These are phyloP conservation scores for Sporisorium graminicola DNA, from an alignment of 1,284 basidiomycete species.

Conservation along the genomic window DNA sequence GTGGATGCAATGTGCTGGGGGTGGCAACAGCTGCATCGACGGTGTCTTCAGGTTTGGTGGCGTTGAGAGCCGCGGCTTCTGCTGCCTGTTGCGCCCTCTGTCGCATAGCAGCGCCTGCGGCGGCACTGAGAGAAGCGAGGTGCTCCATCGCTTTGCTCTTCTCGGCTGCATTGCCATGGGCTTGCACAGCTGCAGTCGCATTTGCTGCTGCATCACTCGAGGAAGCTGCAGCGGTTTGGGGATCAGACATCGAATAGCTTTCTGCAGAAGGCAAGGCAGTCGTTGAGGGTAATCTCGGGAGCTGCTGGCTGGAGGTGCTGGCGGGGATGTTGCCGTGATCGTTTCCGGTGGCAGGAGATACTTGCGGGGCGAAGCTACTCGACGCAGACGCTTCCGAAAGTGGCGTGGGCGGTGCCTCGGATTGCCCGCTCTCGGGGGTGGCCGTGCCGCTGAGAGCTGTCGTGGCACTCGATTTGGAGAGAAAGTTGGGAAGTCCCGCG, in stretches of 20 bases:
- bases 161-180: slow-evolving; percentile 14
- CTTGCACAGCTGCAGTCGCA: too few species aligned
- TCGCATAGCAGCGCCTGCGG: slow-evolving; percentile 50
- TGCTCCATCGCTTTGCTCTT: slow-evolving; percentile 57
- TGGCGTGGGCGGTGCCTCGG: slow-evolving; percentile 15
- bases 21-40: slow-evolving; percentile 19
- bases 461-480: slow-evolving; percentile 44
- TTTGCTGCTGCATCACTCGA: slow-evolving; percentile 9
- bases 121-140: slow-evolving; percentile 54
- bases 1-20: slow-evolving; percentile 22
- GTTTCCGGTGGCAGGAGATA: background rate
- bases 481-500: slow-evolving; percentile 36
- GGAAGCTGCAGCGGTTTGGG: background rate
- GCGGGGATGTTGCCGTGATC: slow-evolving; percentile 3
- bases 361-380: background rate
- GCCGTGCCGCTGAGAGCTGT: slow-evolving; percentile 51
- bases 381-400: slow-evolving; percentile 12
- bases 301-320: slow-evolving; percentile 8
- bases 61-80: slow-evolving; percentile 14
- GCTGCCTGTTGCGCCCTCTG: slow-evolving; percentile 41
- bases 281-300: slow-evolving; percentile 4
- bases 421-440: slow-evolving; percentile 38
- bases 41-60: slow-evolving; percentile 24
- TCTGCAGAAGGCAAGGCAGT: background rate
- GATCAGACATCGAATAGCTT: background rate